Evolutionary conservation across 2,329 filamentous ascomycete genomes (phyloP), one percentile per base, ranked within the genome.

Genomic region (Penicillium brevicompactum): DNA sequence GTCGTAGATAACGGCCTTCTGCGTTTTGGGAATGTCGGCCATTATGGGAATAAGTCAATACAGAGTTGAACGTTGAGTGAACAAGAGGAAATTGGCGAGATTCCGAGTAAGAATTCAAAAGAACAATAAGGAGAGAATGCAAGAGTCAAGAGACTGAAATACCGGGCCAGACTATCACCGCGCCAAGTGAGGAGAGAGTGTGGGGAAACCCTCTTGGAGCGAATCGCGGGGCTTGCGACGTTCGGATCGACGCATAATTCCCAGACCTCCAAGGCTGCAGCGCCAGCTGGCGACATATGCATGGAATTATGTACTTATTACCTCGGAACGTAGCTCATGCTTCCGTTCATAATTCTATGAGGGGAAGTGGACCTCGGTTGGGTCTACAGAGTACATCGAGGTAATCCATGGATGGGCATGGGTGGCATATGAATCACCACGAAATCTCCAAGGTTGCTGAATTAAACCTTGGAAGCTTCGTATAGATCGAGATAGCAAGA

Each of bases 1-100:
- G 72, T 88, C 85, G 66, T 87, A 89, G 54, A 89, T 75, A 55
- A 75, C 72, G 37, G 85, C 86, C 72, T 87, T 88, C 71, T 87
- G 83, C 57, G 82, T 86, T 65, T 81, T 79, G 4, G 86, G 80
- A 22, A 82, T 75, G 31, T 78, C 60, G 38, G 16, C 38, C 38
- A 41, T 41, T 41, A 6, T 41, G 16, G 21, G n/a, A 37, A 13
- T 34, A 13, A 11, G n/a, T n/a, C 34, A n/a, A n/a, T 37, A 7
- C 14, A 5, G n/a, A 13, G 13, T 7, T 37, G 14, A 13, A 37
- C n/a, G 7, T 37, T 13, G 11, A 18, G 18, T 18, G 18, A n/a
- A 37, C 4, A 27, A 27, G 24, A 27, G 24, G 24, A 1, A 6
- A 27, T 8, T 27, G 24, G 24, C 24, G 24, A 27, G 24, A 5